Conservation (phyloP, 1,284 basidiomycete species). For the Mycena citricolor region DNA sequence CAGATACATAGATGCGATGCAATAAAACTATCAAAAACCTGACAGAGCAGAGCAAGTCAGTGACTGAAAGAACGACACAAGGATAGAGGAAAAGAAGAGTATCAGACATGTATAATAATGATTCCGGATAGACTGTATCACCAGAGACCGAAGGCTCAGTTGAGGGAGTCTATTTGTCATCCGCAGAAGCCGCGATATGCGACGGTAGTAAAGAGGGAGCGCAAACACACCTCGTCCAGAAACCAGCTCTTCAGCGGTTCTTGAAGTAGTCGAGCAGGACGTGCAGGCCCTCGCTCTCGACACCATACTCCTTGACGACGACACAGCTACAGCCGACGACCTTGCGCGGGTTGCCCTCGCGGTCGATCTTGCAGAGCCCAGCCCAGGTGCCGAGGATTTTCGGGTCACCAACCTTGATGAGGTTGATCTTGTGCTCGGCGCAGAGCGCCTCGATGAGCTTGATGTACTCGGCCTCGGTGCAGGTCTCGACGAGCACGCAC, state of each 20-base stretch:
- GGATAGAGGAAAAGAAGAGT: constrained; percentile 30
- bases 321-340: constrained; percentile 96
- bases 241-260: constrained; percentile 60
- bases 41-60: no score
- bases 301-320: constrained; percentile 97
- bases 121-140: constrained; percentile 84
- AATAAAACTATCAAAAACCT: no score
- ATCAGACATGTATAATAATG: constrained; percentile 76
- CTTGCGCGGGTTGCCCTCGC: constrained; percentile 98
- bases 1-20: no score
- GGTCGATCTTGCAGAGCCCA: constrained; percentile 98
- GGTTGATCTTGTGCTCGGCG: constrained; percentile 98
- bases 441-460: constrained; percentile 99
- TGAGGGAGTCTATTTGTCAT: constrained; percentile 88
- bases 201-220: constrained; percentile 11
- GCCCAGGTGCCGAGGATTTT: constrained; percentile 99
- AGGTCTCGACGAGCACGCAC: constrained; percentile 98
- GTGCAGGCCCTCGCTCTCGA: constrained; percentile 94
- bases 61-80: not conserved
- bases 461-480: constrained; percentile 99
- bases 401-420: constrained; percentile 98
- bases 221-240: constrained; percentile 31
- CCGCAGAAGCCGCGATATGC: constrained; percentile 37
- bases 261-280: constrained; percentile 98
- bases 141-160: constrained; percentile 68